These are phyloP conservation scores for Arthrobotrys entomopaga DNA, from an alignment of 2,329 filamentous ascomycete species.

Conservation along the genomic window DNA sequence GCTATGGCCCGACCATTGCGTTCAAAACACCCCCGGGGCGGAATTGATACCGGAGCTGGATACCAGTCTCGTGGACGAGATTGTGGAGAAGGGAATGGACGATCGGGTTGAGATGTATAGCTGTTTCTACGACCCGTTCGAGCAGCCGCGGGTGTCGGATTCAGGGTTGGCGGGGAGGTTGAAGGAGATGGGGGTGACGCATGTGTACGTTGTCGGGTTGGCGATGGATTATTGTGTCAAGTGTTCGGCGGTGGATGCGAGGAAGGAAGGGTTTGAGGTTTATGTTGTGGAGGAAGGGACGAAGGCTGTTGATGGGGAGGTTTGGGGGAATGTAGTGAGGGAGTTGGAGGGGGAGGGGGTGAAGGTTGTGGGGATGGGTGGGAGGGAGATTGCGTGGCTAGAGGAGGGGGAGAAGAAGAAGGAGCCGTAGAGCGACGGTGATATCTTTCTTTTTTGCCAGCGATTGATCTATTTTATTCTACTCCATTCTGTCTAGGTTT, in stretches of 20 bases:
- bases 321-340: slow-evolving; percentile 69
- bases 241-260: slow-evolving; percentile 80
- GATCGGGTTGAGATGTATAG: slow-evolving; percentile 89
- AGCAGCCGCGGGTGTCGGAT: slow-evolving; percentile 69
- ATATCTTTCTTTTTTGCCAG: no score
- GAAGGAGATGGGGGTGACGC: slow-evolving; percentile 70
- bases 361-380: slow-evolving; percentile 69
- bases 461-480: no score
- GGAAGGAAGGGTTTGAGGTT: slow-evolving; percentile 77
- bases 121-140: slow-evolving; percentile 85
- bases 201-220: slow-evolving; percentile 86
- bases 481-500: no score
- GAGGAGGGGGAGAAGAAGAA: slow-evolving; percentile 6
- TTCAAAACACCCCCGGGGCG: slow-evolving; percentile 77
- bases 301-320: slow-evolving; percentile 73
- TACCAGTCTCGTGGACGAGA: slow-evolving; percentile 68
- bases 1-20: slow-evolving; percentile 92
- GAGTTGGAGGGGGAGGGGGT: slow-evolving; percentile 72
- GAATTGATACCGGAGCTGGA: slow-evolving; percentile 79
- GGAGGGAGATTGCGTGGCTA: slow-evolving; percentile 69
- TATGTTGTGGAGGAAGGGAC: slow-evolving; percentile 83
- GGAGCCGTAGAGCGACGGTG: not conserved
- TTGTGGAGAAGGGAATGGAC: slow-evolving; percentile 82
- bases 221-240: slow-evolving; percentile 92
- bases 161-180: slow-evolving; percentile 73